Evolutionary conservation across 805 yeast genomes (phyloP).

Genomic region (Saturnispora serradocipensis): DNA sequence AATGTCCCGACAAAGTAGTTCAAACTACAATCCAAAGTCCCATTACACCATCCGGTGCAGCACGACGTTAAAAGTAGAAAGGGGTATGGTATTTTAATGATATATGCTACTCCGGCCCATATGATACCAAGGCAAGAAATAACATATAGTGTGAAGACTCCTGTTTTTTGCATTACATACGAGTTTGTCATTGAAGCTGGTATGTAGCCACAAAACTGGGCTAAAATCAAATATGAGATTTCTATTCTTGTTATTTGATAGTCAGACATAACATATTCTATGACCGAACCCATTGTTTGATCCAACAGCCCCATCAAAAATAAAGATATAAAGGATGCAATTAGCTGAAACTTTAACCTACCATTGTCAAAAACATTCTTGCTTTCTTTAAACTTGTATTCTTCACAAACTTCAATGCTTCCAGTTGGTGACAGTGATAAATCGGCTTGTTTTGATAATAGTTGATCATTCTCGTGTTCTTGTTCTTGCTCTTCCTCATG

Average conservation of each 20-base stretch:
- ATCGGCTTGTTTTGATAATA: not conserved
- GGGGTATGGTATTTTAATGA: slow-evolving; percentile 33
- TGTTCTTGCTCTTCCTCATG: not conserved
- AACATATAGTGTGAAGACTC: slow-evolving; percentile 39
- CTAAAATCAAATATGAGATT: slow-evolving; percentile 41
- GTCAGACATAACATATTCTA: slow-evolving; percentile 41
- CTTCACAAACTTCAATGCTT: slow-evolving; percentile 15
- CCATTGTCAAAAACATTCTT: slow-evolving; percentile 31
- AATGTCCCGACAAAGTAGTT: slow-evolving; percentile 45
- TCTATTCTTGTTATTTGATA: slow-evolving; percentile 41
- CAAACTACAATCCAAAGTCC: slow-evolving; percentile 46
- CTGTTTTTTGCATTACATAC: slow-evolving; percentile 32
- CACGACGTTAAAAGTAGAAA: slow-evolving; percentile 33
- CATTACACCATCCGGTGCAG: slow-evolving; percentile 46
- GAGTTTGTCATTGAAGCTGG: slow-evolving; percentile 42
- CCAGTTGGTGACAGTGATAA: not conserved
- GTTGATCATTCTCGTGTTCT: not conserved
- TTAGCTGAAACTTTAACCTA: slow-evolving; percentile 36
- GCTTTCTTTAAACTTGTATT: slow-evolving; percentile 28
- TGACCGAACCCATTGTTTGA: slow-evolving; percentile 50
- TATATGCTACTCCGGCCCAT: slow-evolving; percentile 22
- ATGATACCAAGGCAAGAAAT: slow-evolving; percentile 11
- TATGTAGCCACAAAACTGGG: slow-evolving; percentile 48
- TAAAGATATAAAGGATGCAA: slow-evolving; percentile 32
- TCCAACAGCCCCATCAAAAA: slow-evolving; percentile 47